Percentiles rank a stretch among this genome's conserved stretches.
Evolutionary conservation across 2,329 filamentous ascomycete species (phyloP).

Genomic region (Pyrenochaeta sp.): DNA sequence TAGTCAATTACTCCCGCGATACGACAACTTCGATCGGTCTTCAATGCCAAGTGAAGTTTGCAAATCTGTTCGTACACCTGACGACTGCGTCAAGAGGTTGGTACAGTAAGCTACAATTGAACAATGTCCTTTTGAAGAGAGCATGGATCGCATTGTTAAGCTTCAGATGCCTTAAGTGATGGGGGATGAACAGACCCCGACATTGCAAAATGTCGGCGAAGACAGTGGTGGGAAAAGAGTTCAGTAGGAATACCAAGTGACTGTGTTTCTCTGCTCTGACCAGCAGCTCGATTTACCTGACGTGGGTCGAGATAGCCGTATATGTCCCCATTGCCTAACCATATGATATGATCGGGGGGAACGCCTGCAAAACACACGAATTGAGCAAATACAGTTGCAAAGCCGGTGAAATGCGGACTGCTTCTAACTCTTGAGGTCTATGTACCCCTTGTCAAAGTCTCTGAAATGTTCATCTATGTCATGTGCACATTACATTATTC

Average conservation of each 20-base stretch:
- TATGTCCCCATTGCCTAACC: not conserved
- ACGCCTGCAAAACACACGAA: too few species aligned
- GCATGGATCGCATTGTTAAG: not conserved
- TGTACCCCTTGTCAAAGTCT: too few species aligned
- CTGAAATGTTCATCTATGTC: too few species aligned
- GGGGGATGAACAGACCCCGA: not conserved
- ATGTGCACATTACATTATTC: too few species aligned
- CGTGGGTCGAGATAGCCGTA: not conserved
- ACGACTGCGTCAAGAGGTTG: not conserved
- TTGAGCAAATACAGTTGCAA: too few species aligned
- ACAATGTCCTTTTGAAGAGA: not conserved
- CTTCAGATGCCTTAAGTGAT: not conserved
- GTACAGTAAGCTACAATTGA: not conserved
- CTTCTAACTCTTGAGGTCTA: too few species aligned
- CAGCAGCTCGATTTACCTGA: not conserved
- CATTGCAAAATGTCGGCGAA: not conserved
- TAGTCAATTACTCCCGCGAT: not conserved
- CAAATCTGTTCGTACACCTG: not conserved
- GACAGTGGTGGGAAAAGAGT: not conserved
- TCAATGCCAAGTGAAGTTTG: not conserved
- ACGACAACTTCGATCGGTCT: not conserved
- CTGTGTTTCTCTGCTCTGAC: not conserved
- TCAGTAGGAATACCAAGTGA: not conserved
- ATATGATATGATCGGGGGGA: too few species aligned
- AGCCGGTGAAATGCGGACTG: too few species aligned